phyloP scores from a whole-genome alignment of 805 yeast genomes.

The Candida coleopterorum region DNA sequence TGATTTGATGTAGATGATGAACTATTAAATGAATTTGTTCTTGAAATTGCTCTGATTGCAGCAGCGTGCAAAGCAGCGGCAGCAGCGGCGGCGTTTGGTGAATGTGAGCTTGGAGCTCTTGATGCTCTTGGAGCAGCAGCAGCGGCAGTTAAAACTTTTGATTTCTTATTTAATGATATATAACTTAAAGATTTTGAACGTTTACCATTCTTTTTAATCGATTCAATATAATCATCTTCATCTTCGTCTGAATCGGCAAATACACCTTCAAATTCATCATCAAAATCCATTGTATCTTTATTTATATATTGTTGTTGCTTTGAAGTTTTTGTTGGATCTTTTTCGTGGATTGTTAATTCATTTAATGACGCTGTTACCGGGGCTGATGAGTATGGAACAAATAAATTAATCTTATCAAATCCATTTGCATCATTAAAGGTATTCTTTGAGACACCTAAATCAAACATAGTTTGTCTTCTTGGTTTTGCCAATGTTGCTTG shows the following conservation, averaged over 20 bases:
- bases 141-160: conserved; percentile 60
- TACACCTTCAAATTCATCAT: conserved; percentile 28
- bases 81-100: conserved; percentile 66
- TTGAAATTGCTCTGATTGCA: conserved; percentile 48
- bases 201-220: conserved; percentile 44
- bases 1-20: not conserved
- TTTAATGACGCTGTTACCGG: conserved; percentile 71
- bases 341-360: conserved; percentile 13
- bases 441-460: conserved; percentile 41
- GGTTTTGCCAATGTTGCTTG: conserved; percentile 32
- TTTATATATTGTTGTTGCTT: not conserved
- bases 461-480: conserved; percentile 51
- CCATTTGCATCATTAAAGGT: conserved; percentile 34
- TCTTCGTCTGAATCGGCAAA: conserved; percentile 40
- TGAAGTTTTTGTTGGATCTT: not conserved
- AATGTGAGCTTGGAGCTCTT: conserved; percentile 50
- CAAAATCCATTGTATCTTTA: conserved; percentile 29
- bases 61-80: conserved; percentile 73
- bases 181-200: conserved; percentile 66
- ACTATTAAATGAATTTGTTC: conserved; percentile 16
- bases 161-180: conserved; percentile 45
- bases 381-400: conserved; percentile 69
- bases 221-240: conserved; percentile 31
- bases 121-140: conserved; percentile 81
- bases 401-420: conserved; percentile 35